phyloP scores from a whole-genome alignment of 2,329 filamentous ascomycete species.

The Scedosporium apiospermum region DNA sequence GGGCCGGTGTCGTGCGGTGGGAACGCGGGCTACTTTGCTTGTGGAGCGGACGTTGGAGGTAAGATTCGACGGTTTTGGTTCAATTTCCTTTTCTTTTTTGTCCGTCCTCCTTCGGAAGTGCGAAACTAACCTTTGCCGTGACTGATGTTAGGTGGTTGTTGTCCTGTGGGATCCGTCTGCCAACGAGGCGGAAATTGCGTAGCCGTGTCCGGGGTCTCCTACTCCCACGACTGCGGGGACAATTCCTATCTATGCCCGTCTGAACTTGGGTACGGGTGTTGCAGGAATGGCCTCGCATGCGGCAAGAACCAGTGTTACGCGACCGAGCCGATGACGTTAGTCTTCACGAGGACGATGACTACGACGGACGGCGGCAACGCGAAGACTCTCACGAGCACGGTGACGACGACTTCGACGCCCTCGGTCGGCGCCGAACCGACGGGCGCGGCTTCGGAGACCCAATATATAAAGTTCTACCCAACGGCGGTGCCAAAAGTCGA shows the following conservation, averaged over 20 bases:
- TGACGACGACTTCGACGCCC: slow-evolving; percentile 29
- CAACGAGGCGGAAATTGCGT: slow-evolving; percentile 27
- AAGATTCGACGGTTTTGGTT: slow-evolving; percentile 7
- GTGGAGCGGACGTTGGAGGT: slow-evolving; percentile 27
- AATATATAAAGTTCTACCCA: slow-evolving; percentile 33
- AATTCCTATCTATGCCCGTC: slow-evolving; percentile 39
- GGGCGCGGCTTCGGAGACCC: slow-evolving; percentile 14
- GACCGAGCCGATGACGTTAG: slow-evolving; percentile 34
- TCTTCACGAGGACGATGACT: slow-evolving; percentile 32
- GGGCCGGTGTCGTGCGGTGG: slow-evolving; percentile 29
- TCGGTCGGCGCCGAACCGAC: slow-evolving; percentile 18
- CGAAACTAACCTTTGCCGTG: background rate
- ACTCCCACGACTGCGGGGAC: slow-evolving; percentile 30
- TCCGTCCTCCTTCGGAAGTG: background rate
- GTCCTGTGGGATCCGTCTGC: slow-evolving; percentile 36
- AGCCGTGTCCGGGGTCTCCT: slow-evolving; percentile 30
- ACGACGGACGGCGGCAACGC: slow-evolving; percentile 31
- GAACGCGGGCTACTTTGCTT: slow-evolving; percentile 27
- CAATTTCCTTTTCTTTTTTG: background rate
- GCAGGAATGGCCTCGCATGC: slow-evolving; percentile 39
- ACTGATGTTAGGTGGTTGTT: slow-evolving; percentile 29
- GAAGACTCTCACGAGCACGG: slow-evolving; percentile 29
- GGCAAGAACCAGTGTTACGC: slow-evolving; percentile 37
- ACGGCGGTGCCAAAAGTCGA: slow-evolving; percentile 31
- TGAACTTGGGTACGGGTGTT: slow-evolving; percentile 44